These are phyloP conservation scores for Boletus subcaerulescens DNA, from an alignment of 768 basidiomycete genomes.

Conservation along the genomic window DNA sequence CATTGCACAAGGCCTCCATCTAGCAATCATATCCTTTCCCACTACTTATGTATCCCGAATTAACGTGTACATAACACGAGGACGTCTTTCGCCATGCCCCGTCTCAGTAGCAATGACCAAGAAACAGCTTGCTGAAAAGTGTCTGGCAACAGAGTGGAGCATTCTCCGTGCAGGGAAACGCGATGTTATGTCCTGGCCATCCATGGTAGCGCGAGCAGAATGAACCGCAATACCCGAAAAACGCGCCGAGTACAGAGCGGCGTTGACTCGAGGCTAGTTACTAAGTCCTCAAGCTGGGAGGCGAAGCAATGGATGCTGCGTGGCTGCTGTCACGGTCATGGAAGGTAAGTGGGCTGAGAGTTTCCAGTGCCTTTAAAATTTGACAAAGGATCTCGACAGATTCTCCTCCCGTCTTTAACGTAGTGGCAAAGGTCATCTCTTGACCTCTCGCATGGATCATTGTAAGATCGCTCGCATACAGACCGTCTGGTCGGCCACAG, in stretches of 20 bases:
- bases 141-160: not conserved
- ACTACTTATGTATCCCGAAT: not conserved
- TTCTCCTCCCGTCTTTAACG: constrained; percentile 76
- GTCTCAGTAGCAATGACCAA: constrained; percentile 5
- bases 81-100: not conserved
- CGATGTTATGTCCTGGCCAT: constrained; percentile 51
- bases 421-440: constrained; percentile 64
- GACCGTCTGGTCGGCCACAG: constrained; percentile 33
- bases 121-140: not conserved
- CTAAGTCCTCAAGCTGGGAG: constrained; percentile 57
- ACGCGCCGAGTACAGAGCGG: constrained; percentile 54
- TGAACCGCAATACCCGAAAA: constrained; percentile 57
- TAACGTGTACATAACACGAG: not conserved
- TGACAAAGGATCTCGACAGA: constrained; percentile 40
- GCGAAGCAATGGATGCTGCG: constrained; percentile 83
- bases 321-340: constrained; percentile 68
- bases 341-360: constrained; percentile 48
- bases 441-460: too few species aligned
- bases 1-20: too few species aligned
- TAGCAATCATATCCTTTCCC: not conserved
- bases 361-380: not conserved
- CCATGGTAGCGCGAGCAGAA: constrained; percentile 79
- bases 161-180: constrained; percentile 9
- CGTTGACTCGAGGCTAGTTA: constrained; percentile 60
- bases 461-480: not conserved